Conservation (phyloP, 1,139 yeast genomes). For the Geotrichum candidum region DNA sequence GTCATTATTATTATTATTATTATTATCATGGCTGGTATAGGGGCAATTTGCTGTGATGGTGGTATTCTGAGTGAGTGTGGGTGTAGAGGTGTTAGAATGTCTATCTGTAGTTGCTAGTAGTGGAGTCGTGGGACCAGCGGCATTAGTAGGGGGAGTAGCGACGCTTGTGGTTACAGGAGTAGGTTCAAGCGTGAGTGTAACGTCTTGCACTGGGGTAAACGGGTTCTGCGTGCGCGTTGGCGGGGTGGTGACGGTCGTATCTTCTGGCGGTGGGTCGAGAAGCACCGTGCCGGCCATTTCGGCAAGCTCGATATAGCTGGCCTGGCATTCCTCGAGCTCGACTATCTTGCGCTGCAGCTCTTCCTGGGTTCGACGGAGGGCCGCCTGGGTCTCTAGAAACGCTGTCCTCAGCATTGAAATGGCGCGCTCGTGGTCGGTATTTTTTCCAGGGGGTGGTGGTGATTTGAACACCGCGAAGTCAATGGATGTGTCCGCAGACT, state of each 20-base stretch:
- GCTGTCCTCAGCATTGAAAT: conserved; percentile 23
- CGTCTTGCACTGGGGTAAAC: background rate
- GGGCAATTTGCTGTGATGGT: background rate
- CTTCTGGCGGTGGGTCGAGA: background rate
- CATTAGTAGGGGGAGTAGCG: background rate
- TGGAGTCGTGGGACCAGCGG: background rate
- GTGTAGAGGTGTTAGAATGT: background rate
- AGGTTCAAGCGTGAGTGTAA: background rate
- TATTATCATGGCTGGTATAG: background rate
- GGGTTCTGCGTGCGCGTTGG: background rate
- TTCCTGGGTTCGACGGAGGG: conserved; percentile 16
- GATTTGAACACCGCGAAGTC: background rate
- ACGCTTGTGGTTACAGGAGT: background rate
- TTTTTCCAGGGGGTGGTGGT: background rate
- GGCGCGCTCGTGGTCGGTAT: conserved; percentile 27
- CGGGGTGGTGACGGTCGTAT: background rate
- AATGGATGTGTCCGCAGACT: background rate
- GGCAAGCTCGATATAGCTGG: conserved; percentile 4
- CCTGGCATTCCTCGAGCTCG: conserved; percentile 13
- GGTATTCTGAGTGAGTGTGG: background rate
- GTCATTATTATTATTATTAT: no score
- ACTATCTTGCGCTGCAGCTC: conserved; percentile 16
- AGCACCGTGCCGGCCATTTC: conserved; percentile 7
- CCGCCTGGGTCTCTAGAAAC: conserved; percentile 18
- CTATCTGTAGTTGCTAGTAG: background rate